Conservation (phyloP, 208 protist species). For the Acanthamoeba royreba region DNA sequence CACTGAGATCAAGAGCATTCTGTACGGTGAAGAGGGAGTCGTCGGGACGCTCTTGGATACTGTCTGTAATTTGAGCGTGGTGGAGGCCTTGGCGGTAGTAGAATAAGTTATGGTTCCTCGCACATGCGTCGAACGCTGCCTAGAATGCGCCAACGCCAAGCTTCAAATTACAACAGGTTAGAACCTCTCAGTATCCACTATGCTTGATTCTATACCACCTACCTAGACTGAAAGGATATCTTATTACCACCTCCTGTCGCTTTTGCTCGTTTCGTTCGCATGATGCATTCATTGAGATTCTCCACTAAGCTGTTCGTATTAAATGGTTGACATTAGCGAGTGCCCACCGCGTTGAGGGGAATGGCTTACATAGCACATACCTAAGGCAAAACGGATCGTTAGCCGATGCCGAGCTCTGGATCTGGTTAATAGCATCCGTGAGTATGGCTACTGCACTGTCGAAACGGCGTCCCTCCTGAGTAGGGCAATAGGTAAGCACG, state of each 20-base stretch:
- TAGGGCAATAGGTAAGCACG: too few species aligned
- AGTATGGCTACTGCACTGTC: neutral
- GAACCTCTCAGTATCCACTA: neutral
- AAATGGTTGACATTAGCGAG: neutral
- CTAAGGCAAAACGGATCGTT: neutral
- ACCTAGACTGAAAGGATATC: neutral
- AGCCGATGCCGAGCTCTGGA: neutral
- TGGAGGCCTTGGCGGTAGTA: neutral
- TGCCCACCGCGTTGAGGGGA: neutral
- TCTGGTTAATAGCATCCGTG: neutral
- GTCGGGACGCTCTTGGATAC: neutral
- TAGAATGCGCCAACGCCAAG: neutral
- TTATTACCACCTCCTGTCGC: neutral
- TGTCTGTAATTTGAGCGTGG: neutral
- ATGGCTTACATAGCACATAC: neutral
- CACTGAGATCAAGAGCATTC: neutral
- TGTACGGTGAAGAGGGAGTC: neutral
- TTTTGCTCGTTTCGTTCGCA: neutral
- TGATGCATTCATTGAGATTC: neutral
- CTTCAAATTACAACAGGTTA: neutral
- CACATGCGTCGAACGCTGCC: neutral
- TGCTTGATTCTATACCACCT: neutral
- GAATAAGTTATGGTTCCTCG: neutral
- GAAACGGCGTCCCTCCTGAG: neutral
- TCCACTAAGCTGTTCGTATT: neutral